A percentile compares a stretch with the other conserved stretches of the same genome.
Conservation (phyloP, 2,329 filamentous ascomycete genomes). For the Monilinia fructicola region DNA sequence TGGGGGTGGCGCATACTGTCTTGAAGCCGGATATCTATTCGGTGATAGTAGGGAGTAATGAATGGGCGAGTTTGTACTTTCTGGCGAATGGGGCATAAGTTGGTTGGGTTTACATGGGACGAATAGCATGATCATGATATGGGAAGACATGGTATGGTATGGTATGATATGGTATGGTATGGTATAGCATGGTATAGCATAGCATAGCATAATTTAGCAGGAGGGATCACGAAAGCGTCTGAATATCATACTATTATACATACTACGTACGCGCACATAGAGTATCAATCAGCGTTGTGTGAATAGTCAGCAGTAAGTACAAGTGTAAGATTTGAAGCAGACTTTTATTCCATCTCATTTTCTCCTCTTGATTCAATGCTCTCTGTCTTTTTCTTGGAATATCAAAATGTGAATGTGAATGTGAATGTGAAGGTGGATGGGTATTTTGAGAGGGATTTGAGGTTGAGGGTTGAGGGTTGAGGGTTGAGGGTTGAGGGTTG, state of each 20-base stretch:
- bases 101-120: neutral
- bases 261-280: no score
- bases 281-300: no score
- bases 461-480: no score
- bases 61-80: conserved; percentile 47
- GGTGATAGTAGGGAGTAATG: conserved; percentile 56
- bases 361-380: no score
- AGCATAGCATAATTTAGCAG: neutral
- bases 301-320: no score
- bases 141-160: neutral
- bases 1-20: conserved; percentile 75
- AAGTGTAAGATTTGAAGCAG: no score
- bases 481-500: no score
- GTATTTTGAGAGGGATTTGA: no score
- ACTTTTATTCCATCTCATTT: no score
- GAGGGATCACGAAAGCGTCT: neutral
- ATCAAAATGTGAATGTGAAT: no score
- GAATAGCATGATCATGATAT: neutral
- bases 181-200: neutral
- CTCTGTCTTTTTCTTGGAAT: no score
- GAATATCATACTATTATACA: neutral
- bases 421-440: no score
- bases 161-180: conserved; percentile 1
- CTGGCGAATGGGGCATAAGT: neutral
- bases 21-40: conserved; percentile 87